Base-by-base conservation (phyloP, 768 basidiomycete genomes). In the Chlorophyllum brunneum region DNA sequence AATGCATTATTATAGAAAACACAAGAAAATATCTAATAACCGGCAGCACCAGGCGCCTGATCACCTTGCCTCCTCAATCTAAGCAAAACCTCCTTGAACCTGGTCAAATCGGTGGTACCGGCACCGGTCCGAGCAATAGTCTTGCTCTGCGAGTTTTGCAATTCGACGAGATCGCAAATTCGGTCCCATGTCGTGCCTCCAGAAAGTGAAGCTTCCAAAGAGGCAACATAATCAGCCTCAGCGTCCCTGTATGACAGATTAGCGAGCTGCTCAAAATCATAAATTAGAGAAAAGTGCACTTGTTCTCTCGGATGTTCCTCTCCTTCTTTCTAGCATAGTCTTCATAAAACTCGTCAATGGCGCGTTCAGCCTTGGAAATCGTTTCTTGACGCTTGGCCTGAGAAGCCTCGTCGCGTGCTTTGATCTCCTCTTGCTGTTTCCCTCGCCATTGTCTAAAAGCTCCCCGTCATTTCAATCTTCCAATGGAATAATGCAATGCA, bases 71-170 rank as follows among this genome's bases (percentile, higher is more conserved):
- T 76, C 72, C 84, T 88, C 63, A 99, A 69, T 55, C 90, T 78
- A 61, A 99, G 70, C 48, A 99, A 71, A 39, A 98, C 88, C 65
- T 99, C 95, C 70, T 93, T 95, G 78, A 90, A 91, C 54, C 95
- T 78, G 38, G 83, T 71, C 31, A 98, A 75, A 63, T 99, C 95
- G 2, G 90, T 93, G 31, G 94, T 93, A 5, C 88, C 88, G 9
- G 90, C 73, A 11, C 92, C 92, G 27, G 88, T 81, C 39, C 93
- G 82, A 15, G 94, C 86, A 60, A 92, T 77, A 3, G 94, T 98
- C 76, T 98, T 99, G 76, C 91, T 94, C 69, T 98, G 93, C 49
- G 94, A 97, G 67, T 98, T 98, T 67, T 95, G 83, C 31, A 99
- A 78, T 59, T 95, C 92, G 56, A 97, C 70, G 45, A 85, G 70